Evolutionary conservation across 148 eudicot genomes (phyloP), one percentile per base, ranked within the genome.

Genomic region (Heliosperma pusillum): DNA sequence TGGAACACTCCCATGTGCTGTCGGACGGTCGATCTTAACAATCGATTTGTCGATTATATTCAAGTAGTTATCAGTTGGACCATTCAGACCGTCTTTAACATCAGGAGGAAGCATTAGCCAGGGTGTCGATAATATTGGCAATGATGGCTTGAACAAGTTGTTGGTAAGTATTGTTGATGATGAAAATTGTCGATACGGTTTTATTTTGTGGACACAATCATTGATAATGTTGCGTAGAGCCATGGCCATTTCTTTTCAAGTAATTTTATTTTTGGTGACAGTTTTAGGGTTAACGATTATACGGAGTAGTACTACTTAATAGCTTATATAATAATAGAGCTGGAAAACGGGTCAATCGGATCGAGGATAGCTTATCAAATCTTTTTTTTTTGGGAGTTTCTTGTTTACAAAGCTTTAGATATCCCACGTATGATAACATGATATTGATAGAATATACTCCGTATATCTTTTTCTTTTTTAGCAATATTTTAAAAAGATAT

Each of bases 21-120:
- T 57, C 10, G 61, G 21, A 57, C 61, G 61, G 61, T 57, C 61
- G 24, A 57, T 56, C 60, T 56, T 56, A 20, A 56, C 20, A 19
- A 56, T 17, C 16, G 60, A 56, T 56, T 16, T 56, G 19, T 57
- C 61, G 61, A 57, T 57, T n/a, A 57, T 57, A n/a, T 57, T 57
- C 61, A 4, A n/a, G 61, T 16, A 57, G 61, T 57, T 57, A 19
- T 57, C 61, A 57, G 61, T 15, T 6, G 61, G 61, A 57, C 61
- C 61, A n/a, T 57, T 57, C 21, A 24, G 61, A 57, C 61, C 61
- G 61, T 57, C 61, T 57, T n/a, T 57, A 57, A 57, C 61, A 15
- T 57, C 61, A n/a, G 61, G 61, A 57, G 61, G 61, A 57, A 57
- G 61, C 61, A 57, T 57, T 15, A 57, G 61, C 61, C 61, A 57